Evolutionary conservation across 495 filamentous ascomycete species (phyloP), one percentile per base, ranked within the genome.

Genomic region (Neurospora tetraspora): DNA sequence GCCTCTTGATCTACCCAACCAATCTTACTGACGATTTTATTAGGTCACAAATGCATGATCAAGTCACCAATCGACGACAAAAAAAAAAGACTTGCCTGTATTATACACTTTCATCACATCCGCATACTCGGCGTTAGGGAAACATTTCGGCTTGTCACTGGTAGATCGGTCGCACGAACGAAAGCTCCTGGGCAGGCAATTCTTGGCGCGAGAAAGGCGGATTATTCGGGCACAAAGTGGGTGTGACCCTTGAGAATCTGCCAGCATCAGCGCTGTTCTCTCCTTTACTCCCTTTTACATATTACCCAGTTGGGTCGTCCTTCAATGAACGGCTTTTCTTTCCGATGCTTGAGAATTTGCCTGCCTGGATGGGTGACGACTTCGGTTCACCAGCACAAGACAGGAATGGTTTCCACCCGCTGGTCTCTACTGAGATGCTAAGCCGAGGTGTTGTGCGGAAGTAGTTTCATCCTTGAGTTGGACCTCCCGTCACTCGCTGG

Each of bases 31-130:
- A 84, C 74, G 38, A 0, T 31, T 0, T 72, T 0, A 65, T 36
- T 65, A 88, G 87, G 87, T 88, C 72, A 88, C 86, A 81, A 88
- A 88, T 76, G 86, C 87, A 79, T 88, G 80, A 86, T 74, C 71
- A 73, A 75, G 61, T 75, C 71, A 75, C 75, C 75, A 71, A 77
- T 76, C 79, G 78, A 82, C 81, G 78, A 86, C 83, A 81, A 84
- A 76, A 80, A 84, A 83, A 74, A 34, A 65, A 34, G 53, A 36
- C 81, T 83, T 81, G 82, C 80, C 82, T 83, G 82, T 82, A 83
- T 78, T 83, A 83, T 80, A 81, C 78, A 79, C 69, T 74, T 80
- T 82, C 78, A 73, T 68, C 75, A 81, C 76, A 77, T 81, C 75
- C 82, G 84, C 84, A 86, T 87, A 81, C 78, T 84, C 78, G 86